Evolutionary conservation across 495 filamentous ascomycete genomes (phyloP).

Genomic region (Daldinia loculata): DNA sequence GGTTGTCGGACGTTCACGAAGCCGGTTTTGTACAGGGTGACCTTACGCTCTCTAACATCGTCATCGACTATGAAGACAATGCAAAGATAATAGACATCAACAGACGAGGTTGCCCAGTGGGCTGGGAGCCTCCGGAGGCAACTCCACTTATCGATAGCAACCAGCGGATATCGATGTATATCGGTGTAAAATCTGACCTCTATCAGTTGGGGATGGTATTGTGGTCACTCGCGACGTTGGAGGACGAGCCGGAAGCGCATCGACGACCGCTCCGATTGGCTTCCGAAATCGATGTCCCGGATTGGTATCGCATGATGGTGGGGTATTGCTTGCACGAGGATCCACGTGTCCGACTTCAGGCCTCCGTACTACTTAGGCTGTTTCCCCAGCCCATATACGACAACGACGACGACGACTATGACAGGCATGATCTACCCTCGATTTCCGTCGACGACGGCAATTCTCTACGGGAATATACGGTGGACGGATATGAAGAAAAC

Average conservation of each 20-base stretch:
- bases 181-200: constrained; percentile 96
- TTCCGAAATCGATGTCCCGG: constrained; percentile 52
- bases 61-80: constrained; percentile 83
- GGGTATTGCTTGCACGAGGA: constrained; percentile 56
- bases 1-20: constrained; percentile 92
- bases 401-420: constrained; percentile 35
- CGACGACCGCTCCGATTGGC: constrained; percentile 70
- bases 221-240: constrained; percentile 86
- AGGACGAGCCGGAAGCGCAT: constrained; percentile 88
- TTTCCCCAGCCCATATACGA: constrained; percentile 51
- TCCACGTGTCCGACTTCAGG: constrained; percentile 55
- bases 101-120: constrained; percentile 90
- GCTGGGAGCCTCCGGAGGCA: constrained; percentile 97
- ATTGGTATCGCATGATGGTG: constrained; percentile 56
- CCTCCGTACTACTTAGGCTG: constrained; percentile 49
- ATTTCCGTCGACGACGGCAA: constrained; percentile 49
- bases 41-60: constrained; percentile 96
- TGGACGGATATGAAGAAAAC: constrained; percentile 37
- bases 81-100: constrained; percentile 99
- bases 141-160: constrained; percentile 86
- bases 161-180: constrained; percentile 96
- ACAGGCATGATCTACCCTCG: constrained; percentile 37
- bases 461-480: constrained; percentile 46
- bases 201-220: constrained; percentile 97
- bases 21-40: constrained; percentile 97